Percentiles rank a stretch among this genome's conserved stretches.
phyloP scores from a whole-genome alignment of 2,329 filamentous ascomycete species.

The Calonectria multiphialidica region DNA sequence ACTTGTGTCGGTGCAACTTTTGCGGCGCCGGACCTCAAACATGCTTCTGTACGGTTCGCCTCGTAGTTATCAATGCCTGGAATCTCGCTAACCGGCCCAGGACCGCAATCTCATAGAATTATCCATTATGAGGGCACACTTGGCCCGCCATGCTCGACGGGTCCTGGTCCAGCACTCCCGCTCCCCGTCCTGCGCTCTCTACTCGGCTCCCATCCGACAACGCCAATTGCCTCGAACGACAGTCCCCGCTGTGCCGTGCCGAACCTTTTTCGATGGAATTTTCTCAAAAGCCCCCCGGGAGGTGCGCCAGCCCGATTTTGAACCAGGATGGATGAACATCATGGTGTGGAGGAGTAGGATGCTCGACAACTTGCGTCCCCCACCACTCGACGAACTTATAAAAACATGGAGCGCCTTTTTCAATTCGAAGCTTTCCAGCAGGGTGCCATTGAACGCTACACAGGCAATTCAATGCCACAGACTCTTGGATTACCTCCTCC shows the following conservation, averaged over 20 bases:
- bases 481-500: constrained; percentile 72
- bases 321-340: constrained; percentile 79
- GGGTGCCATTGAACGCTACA: constrained; percentile 69
- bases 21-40: constrained; percentile 35
- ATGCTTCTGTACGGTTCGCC: constrained; percentile 38
- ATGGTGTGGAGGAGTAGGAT: constrained; percentile 75
- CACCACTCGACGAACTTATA: constrained; percentile 71
- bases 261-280: constrained; percentile 71
- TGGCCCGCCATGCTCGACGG: constrained; percentile 59
- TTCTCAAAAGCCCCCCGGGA: constrained; percentile 70
- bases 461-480: constrained; percentile 70
- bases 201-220: constrained; percentile 45
- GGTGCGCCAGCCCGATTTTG: constrained; percentile 72
- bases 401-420: constrained; percentile 76
- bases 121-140: constrained; percentile 58
- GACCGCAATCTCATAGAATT: constrained; percentile 40
- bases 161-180: constrained; percentile 50
- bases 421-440: constrained; percentile 61
- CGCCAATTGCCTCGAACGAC: constrained; percentile 40
- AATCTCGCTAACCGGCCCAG: constrained; percentile 30
- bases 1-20: constrained; percentile 23
- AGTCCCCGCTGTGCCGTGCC: constrained; percentile 36
- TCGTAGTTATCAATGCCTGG: background rate
- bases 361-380: constrained; percentile 73
- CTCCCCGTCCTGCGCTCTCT: constrained; percentile 49